Conservation (phyloP, 768 basidiomycete genomes). For the Clitopilus passeckerianus region DNA sequence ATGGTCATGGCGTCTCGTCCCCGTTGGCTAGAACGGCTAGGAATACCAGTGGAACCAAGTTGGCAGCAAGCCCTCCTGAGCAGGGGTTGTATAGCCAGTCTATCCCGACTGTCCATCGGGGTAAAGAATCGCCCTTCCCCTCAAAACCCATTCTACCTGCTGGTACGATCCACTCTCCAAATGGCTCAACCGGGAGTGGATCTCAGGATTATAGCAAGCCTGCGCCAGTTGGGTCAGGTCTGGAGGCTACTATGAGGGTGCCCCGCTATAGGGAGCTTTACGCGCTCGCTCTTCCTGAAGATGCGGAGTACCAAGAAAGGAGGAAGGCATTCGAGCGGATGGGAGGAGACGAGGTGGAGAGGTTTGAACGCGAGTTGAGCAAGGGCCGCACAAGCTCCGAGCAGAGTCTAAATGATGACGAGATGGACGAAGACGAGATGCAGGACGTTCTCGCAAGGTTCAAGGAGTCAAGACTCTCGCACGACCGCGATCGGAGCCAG, state of each 20-base stretch:
- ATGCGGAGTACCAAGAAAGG: background rate
- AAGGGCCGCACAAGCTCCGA: slow-evolving; percentile 15
- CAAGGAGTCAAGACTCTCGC: slow-evolving; percentile 14
- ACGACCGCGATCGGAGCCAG: slow-evolving; percentile 1
- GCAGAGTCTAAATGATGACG: slow-evolving; percentile 16
- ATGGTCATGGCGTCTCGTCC: background rate
- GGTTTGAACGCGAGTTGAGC: slow-evolving; percentile 2
- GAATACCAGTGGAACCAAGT: slow-evolving; percentile 7
- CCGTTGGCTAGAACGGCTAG: background rate
- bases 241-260: slow-evolving; percentile 22
- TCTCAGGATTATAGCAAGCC: slow-evolving; percentile 4
- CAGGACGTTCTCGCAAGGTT: slow-evolving; percentile 34
- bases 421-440: slow-evolving; percentile 25
- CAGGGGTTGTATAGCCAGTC: slow-evolving; percentile 6
- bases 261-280: slow-evolving; percentile 26
- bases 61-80: slow-evolving; percentile 6
- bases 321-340: slow-evolving; percentile 4
- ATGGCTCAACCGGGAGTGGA: background rate
- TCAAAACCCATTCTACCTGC: slow-evolving; percentile 29
- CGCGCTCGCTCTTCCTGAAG: slow-evolving; percentile 11
- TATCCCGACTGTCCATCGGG: slow-evolving; percentile 29
- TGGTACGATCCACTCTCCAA: background rate
- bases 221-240: slow-evolving; percentile 15
- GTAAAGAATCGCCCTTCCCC: slow-evolving; percentile 49
- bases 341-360: slow-evolving; percentile 1